phyloP scores from a whole-genome alignment of 2,329 filamentous ascomycete genomes.

The Aureobasidium sp. region DNA sequence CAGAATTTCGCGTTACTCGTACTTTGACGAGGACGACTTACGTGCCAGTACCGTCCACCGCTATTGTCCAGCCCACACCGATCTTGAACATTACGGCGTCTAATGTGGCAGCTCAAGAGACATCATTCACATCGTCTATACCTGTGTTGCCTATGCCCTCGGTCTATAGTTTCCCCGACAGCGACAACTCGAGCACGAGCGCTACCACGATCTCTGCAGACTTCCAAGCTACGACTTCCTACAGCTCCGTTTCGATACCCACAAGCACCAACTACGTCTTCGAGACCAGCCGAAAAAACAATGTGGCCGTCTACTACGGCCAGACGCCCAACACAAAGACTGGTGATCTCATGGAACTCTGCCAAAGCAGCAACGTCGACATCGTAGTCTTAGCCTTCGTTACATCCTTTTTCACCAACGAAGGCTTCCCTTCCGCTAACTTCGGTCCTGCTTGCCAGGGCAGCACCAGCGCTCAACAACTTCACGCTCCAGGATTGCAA shows the following conservation, averaged over 20 bases:
- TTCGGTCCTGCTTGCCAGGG: conserved; percentile 28
- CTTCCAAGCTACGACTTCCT: not conserved
- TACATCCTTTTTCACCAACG: conserved; percentile 24
- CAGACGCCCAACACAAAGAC: conserved; percentile 20
- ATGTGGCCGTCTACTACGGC: conserved; percentile 28
- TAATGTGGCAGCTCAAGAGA: not conserved
- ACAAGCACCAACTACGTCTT: conserved; percentile 18
- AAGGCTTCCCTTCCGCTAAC: conserved; percentile 24
- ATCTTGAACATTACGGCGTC: not conserved
- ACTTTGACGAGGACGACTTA: not conserved
- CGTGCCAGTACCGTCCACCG: not conserved
- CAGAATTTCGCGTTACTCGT: not conserved
- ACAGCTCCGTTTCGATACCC: not conserved
- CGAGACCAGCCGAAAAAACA: conserved; percentile 18
- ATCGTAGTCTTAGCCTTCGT: conserved; percentile 31
- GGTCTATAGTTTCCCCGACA: not conserved
- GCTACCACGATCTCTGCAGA: not conserved
- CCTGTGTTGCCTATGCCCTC: not conserved
- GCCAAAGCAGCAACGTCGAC: conserved; percentile 26
- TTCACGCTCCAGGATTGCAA: conserved; percentile 29
- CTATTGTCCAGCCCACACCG: not conserved
- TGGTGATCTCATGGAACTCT: conserved; percentile 22
- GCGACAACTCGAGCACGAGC: not conserved
- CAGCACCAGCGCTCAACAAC: conserved; percentile 24
- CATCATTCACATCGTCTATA: not conserved